Evolutionary conservation across 2,329 filamentous ascomycete species (phyloP).

Genomic region (Lasiodiplodia sp.): DNA sequence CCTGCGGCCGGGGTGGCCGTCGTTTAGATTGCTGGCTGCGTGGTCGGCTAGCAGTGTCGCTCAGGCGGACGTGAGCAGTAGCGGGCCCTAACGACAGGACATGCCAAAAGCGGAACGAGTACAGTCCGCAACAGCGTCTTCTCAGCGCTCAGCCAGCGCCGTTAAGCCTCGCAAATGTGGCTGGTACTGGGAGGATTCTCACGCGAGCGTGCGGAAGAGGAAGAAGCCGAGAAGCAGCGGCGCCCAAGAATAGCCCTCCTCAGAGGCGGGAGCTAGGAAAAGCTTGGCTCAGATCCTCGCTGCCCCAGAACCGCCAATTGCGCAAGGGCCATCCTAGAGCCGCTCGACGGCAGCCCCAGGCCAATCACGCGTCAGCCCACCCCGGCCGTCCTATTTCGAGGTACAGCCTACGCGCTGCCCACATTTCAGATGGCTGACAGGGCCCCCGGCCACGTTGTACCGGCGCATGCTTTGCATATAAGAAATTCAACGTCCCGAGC

Average conservation of each 20-base stretch:
- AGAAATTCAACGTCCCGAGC: slow-evolving; percentile 10
- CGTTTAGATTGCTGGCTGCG: background rate
- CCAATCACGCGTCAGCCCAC: slow-evolving; percentile 8
- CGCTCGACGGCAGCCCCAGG: background rate
- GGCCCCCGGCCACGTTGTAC: slow-evolving; percentile 7
- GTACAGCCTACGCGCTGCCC: slow-evolving; percentile 25
- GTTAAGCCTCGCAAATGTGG: slow-evolving; percentile 7
- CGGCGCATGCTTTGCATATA: slow-evolving; percentile 22
- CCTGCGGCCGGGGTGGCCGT: slow-evolving; percentile 2
- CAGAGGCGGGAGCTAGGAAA: slow-evolving; percentile 21
- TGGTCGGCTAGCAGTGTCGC: background rate
- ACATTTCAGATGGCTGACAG: background rate
- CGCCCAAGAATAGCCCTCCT: slow-evolving; percentile 18
- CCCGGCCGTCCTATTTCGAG: slow-evolving; percentile 21
- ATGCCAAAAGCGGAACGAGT: background rate
- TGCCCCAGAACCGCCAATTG: slow-evolving; percentile 1
- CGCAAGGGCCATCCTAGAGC: slow-evolving; percentile 23
- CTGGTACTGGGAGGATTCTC: background rate
- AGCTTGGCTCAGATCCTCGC: slow-evolving; percentile 20
- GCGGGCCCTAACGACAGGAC: background rate
- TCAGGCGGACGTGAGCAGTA: background rate
- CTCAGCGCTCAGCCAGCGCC: slow-evolving; percentile 7
- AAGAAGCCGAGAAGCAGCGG: background rate
- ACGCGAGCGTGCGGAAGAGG: slow-evolving; percentile 3
- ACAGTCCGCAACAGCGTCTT: slow-evolving; percentile 4